These are phyloP conservation scores for Saccharomycopsis sp. DNA, from an alignment of 805 yeast genomes.

Conservation along the genomic window DNA sequence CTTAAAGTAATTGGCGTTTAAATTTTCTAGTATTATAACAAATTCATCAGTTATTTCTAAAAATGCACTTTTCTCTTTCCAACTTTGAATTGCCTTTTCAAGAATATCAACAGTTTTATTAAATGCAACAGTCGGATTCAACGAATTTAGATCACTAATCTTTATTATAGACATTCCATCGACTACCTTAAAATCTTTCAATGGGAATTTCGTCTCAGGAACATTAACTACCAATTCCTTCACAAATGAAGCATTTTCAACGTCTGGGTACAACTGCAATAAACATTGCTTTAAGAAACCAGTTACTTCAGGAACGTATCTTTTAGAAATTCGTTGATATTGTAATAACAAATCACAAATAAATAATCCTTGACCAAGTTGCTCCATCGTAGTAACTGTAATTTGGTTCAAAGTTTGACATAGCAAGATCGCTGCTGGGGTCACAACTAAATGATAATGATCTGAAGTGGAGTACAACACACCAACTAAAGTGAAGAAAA, in stretches of 20 bases:
- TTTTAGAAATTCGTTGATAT: constrained; percentile 74
- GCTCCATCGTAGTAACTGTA: constrained; percentile 31
- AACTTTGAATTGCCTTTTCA: constrained; percentile 33
- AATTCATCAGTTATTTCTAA: constrained; percentile 51
- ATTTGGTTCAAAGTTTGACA: constrained; percentile 59
- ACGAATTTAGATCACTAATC: constrained; percentile 9
- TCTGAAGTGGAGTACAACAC: constrained; percentile 87
- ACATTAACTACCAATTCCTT: background rate
- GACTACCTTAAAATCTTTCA: background rate
- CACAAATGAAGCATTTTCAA: constrained; percentile 15
- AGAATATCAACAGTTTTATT: constrained; percentile 25
- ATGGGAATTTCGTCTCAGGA: background rate
- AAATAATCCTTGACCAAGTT: constrained; percentile 54
- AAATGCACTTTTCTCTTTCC: constrained; percentile 60
- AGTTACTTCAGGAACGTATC: constrained; percentile 75
- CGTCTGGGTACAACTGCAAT: constrained; percentile 35
- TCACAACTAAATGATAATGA: constrained; percentile 84
- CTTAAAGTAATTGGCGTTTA: constrained; percentile 32
- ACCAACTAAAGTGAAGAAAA: constrained; percentile 68
- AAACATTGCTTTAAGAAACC: constrained; percentile 50
- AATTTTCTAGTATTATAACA: constrained; percentile 34
- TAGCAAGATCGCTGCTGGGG: constrained; percentile 72
- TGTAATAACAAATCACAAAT: constrained; percentile 56
- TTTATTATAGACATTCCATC: background rate
- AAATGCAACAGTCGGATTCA: constrained; percentile 12